Base-by-base conservation (phyloP, 208 protist genomes). In the Wallacemonas sp. region DNA sequence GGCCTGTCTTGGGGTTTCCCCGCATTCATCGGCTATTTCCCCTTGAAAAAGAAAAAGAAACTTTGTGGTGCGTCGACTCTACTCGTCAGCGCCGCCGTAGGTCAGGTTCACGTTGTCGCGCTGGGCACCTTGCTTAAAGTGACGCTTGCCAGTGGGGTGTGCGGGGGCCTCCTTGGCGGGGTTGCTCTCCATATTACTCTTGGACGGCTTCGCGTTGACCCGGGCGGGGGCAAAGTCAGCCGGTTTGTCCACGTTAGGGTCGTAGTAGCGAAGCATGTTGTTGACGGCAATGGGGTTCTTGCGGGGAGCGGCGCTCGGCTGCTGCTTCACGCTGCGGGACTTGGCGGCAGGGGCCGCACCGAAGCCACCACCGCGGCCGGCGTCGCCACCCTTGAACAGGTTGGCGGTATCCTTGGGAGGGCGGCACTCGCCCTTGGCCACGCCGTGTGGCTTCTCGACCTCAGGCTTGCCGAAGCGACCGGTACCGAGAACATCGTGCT, bases 401-500 rank as follows among this genome's bases (percentile, higher is more conserved):
- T 80, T 71, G 17, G 72, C 78, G 11, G 73, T 73, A 45, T 90
- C 78, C 30, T 44, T 67, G 21, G 76, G 75, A 2, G 87, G 79
- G 60, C 70, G 82, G 67, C 75, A 83, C 30, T 36, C 58, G 66
- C 73, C 76, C 19, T 62, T 60, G 28, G 68, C 88, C 17, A 75
- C 45, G 39, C 82, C 77, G 53, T 68, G 68, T 22, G 39, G 54
- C 21, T 75, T 70, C 54, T 77, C 38, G 53, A 69, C 51, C 68
- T 85, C 77, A 44, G 71, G 59, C 42, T 84, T 75, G 31, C 80
- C 80, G 51, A 76, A 80, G 51, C 76, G 77, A 31, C 84, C 88
- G 42, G 77, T 88, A 39, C 88, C 82, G 47, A 94, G 78, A 34
- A 94, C 78, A 56, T 94, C 88, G 76, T 94, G 88, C 59, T 86